Evolutionary conservation across 2,329 filamentous ascomycete species (phyloP).

Genomic region (Botrytis hyacinthi): DNA sequence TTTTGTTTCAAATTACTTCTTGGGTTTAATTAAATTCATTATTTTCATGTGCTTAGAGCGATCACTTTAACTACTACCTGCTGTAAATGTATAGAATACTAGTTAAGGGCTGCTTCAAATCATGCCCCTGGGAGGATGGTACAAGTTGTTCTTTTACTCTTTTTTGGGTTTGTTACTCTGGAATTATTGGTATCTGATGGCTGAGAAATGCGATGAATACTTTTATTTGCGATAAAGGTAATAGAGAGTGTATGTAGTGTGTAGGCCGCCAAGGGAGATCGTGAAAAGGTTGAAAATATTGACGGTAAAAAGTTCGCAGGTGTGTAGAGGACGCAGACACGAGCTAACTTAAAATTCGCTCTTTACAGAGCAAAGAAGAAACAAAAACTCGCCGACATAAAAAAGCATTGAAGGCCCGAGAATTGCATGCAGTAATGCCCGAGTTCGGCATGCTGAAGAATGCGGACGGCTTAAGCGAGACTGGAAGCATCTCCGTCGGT

Average conservation of each 20-base stretch:
- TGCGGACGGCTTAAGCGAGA: constrained; percentile 7
- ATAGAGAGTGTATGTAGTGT: background rate
- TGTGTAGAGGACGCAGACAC: background rate
- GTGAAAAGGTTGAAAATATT: background rate
- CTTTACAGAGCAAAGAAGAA: background rate
- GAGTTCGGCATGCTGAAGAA: background rate
- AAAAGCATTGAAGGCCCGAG: background rate
- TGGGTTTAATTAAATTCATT: background rate
- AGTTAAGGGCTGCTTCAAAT: background rate
- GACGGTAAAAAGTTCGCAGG: background rate
- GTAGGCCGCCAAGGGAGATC: background rate
- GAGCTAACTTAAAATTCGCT: background rate
- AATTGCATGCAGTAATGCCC: background rate
- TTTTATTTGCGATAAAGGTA: background rate
- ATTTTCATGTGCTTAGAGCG: background rate
- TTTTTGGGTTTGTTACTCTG: background rate
- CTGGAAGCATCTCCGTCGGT: background rate
- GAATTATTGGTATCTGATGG: background rate
- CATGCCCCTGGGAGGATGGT: background rate
- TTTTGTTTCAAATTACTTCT: rapidly evolving
- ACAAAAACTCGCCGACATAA: background rate
- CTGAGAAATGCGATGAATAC: background rate
- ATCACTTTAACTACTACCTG: too few species aligned
- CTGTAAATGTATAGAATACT: background rate
- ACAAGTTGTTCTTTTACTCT: background rate